Evolutionary conservation across 192 early-diverging fungal genomes (phyloP).

Genomic region (Coemansia sp.): DNA sequence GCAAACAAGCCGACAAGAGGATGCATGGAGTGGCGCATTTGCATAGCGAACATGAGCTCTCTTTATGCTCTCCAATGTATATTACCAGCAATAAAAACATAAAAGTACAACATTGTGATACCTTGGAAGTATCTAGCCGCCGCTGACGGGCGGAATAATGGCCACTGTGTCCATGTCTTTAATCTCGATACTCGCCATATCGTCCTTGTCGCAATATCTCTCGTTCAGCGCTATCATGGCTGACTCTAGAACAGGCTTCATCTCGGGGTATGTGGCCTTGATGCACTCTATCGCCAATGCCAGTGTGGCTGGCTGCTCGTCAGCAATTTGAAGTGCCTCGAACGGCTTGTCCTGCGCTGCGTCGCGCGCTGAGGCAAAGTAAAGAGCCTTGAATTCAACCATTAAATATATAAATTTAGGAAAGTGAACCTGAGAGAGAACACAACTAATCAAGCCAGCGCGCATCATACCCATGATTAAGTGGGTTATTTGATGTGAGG

Average conservation of each 20-base stretch:
- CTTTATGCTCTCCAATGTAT: neutral
- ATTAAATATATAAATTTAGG: neutral
- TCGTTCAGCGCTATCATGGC: slow-evolving; percentile 40
- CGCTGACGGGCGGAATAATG: slow-evolving; percentile 52
- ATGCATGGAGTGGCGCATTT: slow-evolving; percentile 5
- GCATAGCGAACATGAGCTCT: neutral
- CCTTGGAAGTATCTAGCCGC: slow-evolving; percentile 21
- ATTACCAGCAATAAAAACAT: neutral
- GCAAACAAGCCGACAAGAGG: slow-evolving; percentile 8
- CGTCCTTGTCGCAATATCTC: slow-evolving; percentile 21
- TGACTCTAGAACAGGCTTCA: slow-evolving; percentile 20
- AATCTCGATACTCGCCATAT: neutral
- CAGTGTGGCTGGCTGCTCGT: neutral
- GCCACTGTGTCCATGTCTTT: slow-evolving; percentile 38
- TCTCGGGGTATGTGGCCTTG: slow-evolving; percentile 2
- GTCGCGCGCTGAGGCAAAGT: slow-evolving; percentile 54
- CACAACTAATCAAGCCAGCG: neutral
- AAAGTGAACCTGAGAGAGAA: neutral
- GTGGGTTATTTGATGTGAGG: neutral
- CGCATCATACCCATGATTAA: neutral
- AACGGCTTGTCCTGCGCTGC: slow-evolving; percentile 12
- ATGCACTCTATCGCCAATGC: slow-evolving; percentile 13
- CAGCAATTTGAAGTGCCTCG: slow-evolving; percentile 15
- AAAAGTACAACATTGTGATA: neutral
- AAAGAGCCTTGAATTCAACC: slow-evolving; percentile 28